Evolutionary conservation across 495 filamentous ascomycete genomes (phyloP).

Genomic region (Trichocladium antarcticum): DNA sequence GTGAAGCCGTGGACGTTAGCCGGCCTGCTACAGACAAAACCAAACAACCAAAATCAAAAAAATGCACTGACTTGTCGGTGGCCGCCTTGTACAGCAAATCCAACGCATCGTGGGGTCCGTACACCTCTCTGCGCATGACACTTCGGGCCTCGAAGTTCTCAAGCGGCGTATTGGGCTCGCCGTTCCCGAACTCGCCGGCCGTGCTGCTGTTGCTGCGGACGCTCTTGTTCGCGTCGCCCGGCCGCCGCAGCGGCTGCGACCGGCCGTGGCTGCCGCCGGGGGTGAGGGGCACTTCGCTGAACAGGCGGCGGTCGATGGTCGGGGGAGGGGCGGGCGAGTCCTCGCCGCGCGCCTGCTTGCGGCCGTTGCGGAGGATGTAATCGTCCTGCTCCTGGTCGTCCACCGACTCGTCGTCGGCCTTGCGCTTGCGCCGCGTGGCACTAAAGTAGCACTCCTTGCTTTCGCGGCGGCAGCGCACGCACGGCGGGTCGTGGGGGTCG

Average conservation of each 20-base stretch:
- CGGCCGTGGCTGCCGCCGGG: slow-evolving; percentile 52
- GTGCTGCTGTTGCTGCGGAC: slow-evolving; percentile 23
- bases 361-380: slow-evolving; percentile 44
- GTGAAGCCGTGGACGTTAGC: slow-evolving; percentile 10
- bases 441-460: slow-evolving; percentile 95
- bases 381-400: slow-evolving; percentile 45
- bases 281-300: slow-evolving; percentile 45
- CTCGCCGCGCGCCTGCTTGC: slow-evolving; percentile 37
- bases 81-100: slow-evolving; percentile 61
- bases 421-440: slow-evolving; percentile 86
- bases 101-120: slow-evolving; percentile 59
- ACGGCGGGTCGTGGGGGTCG: slow-evolving; percentile 86
- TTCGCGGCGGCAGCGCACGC: slow-evolving; percentile 85
- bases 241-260: slow-evolving; percentile 46
- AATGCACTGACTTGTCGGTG: slow-evolving; percentile 41
- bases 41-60: neutral
- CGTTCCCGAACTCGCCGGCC: slow-evolving; percentile 33
- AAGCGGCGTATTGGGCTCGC: slow-evolving; percentile 35
- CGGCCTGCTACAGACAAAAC: neutral
- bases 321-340: slow-evolving; percentile 24
- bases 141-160: slow-evolving; percentile 52
- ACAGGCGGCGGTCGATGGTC: slow-evolving; percentile 31
- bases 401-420: slow-evolving; percentile 52
- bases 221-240: slow-evolving; percentile 24
- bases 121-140: slow-evolving; percentile 52